Evolutionary conservation across 1,284 basidiomycete genomes (phyloP), one percentile per base, ranked within the genome.

Genomic region (Trichosporon sp.): DNA sequence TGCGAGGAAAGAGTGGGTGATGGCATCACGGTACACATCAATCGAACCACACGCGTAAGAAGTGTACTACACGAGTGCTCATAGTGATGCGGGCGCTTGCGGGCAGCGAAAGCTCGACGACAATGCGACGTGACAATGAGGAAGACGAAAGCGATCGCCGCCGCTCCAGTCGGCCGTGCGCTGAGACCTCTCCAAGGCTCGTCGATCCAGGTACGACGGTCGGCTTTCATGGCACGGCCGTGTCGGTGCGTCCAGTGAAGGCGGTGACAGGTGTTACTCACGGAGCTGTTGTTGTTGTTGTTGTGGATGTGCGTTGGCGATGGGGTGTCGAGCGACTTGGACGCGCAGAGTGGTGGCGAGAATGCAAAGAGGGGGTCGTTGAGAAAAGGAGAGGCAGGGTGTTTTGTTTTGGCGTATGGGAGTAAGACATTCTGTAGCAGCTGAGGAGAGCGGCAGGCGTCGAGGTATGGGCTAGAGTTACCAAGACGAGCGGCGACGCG

Each of bases 401-500:
- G 51, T 26, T 54, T 54, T 54, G 51, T 54, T 54, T 54, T 54
- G 51, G 51, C 51, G 51, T 54, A 54, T 21, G 51, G 19, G 21
- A 54, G 51, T 26, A 54, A 54, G 51, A 54, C 51, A 54, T 54
- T 54, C 51, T 54, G 51, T 6, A 54, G 51, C 51, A 54, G 51
- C 43, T 43, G 40, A 51, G 48, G n/a, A n/a, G 48, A 51, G 26
- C 26, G 26, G 26, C 26, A 26, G 35, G 51, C 51, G 21, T 19
- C 51, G 26, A 54, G 51, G 14, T 16, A 46, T 46, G 38, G 38
- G 38, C 12, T 40, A n/a, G 46, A 19, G 16, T 48, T 48, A 19
- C 46, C 19, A n/a, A 48, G 16, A 7, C 12, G 16, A 6, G 16
- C 16, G 16, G 46, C 19, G 16, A 16, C 46, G 46, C 46, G 46